Conservation (phyloP, 2,329 filamentous ascomycete genomes). For the Fusarium neocosmosporiellum region DNA sequence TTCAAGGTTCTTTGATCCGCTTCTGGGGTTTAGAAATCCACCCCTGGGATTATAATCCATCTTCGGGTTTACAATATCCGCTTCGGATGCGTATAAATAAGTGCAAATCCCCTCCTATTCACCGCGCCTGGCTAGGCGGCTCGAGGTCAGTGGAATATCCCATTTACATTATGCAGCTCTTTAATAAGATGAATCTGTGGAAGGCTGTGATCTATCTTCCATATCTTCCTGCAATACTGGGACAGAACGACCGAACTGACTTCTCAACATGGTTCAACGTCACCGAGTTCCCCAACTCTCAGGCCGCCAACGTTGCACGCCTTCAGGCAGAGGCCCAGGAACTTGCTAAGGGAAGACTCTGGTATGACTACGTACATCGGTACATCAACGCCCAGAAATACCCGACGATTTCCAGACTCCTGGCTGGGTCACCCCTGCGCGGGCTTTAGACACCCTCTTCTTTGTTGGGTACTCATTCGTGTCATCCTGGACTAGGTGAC, state of each 20-base stretch:
- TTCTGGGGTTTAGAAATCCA: neutral
- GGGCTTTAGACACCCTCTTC: conserved; percentile 38
- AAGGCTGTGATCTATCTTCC: neutral
- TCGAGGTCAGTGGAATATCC: neutral
- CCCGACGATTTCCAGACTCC: conserved; percentile 25
- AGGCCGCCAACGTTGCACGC: conserved; percentile 24
- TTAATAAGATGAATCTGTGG: neutral
- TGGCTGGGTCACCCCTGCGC: conserved; percentile 34
- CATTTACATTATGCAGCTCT: neutral
- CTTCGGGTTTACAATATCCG: neutral
- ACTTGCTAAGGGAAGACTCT: conserved; percentile 19
- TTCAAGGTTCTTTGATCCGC: neutral
- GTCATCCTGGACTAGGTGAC: conserved; percentile 41
- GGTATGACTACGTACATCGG: conserved; percentile 29
- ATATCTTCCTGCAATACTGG: neutral
- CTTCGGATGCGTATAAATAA: neutral
- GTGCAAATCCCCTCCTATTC: neutral
- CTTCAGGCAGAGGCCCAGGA: conserved; percentile 22
- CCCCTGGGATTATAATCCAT: neutral
- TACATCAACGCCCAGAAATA: conserved; percentile 29
- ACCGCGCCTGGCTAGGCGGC: neutral
- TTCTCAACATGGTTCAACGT: conserved; percentile 25
- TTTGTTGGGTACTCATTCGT: conserved; percentile 39
- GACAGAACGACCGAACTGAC: neutral
- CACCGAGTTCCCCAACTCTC: conserved; percentile 25